Evolutionary conservation across 352 stramenopile genomes (phyloP).

Genomic region (Pythium angustatum): DNA sequence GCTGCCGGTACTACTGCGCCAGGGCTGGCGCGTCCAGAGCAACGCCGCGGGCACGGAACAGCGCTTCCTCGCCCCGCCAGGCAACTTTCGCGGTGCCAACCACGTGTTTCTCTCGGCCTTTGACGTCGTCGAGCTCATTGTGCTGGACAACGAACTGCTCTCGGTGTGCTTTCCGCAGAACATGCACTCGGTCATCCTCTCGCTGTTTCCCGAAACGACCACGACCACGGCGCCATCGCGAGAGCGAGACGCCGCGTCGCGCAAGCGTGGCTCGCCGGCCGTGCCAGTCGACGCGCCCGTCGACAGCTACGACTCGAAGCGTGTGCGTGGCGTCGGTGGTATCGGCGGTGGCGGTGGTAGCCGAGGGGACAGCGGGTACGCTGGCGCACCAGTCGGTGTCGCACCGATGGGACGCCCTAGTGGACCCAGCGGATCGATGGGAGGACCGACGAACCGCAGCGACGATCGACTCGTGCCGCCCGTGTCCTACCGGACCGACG

Average conservation of each 20-base stretch:
- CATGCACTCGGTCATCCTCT: conserved; percentile 72
- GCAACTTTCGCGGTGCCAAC: conserved; percentile 31
- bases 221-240: not conserved
- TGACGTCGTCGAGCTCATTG: conserved; percentile 78
- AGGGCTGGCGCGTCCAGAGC: conserved; percentile 64
- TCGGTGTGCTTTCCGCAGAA: conserved; percentile 68
- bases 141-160: conserved; percentile 60
- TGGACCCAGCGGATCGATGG: conserved; percentile 13
- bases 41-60: conserved; percentile 37
- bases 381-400: not conserved
- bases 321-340: conserved; percentile 25
- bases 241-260: conserved; percentile 9
- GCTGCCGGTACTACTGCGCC: conserved; percentile 56
- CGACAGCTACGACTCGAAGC: conserved; percentile 39
- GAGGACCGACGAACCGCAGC: conserved; percentile 3
- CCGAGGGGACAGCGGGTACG: not conserved
- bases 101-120: conserved; percentile 58
- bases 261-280: conserved; percentile 29
- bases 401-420: conserved; percentile 22
- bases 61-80: conserved; percentile 43
- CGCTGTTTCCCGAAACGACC: conserved; percentile 48
- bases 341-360: conserved; percentile 10
- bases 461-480: conserved; percentile 24
- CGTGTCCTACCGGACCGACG: conserved; percentile 5
- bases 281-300: not conserved